A percentile compares a stretch with the other conserved stretches of the same genome.
phyloP scores from a whole-genome alignment of 495 filamentous ascomycete genomes.

The Penicillium canescens region DNA sequence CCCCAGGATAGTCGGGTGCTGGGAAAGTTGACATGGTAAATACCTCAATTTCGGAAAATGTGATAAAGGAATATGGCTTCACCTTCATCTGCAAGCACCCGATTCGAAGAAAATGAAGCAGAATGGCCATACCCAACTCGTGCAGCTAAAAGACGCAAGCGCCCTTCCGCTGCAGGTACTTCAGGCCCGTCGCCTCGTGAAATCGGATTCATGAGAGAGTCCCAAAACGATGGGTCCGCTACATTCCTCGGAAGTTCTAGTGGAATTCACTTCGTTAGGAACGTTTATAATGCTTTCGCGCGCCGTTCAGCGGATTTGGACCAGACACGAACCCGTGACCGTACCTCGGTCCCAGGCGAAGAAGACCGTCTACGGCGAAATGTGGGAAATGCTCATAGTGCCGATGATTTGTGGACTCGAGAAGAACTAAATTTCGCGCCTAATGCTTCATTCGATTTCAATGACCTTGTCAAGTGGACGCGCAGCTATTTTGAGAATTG shows the following conservation, averaged over 20 bases:
- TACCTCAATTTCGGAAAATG: neutral
- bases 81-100: slow-evolving; percentile 17
- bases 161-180: slow-evolving; percentile 20
- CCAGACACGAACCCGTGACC: slow-evolving; percentile 28
- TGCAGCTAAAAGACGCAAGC: slow-evolving; percentile 32
- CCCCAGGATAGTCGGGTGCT: neutral
- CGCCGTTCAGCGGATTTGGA: slow-evolving; percentile 36
- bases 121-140: slow-evolving; percentile 21
- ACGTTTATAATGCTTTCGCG: slow-evolving; percentile 46
- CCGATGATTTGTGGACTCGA: slow-evolving; percentile 27
- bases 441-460: slow-evolving; percentile 23
- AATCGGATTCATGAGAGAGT: slow-evolving; percentile 42
- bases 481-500: slow-evolving; percentile 48
- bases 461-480: slow-evolving; percentile 39
- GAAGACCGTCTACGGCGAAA: slow-evolving; percentile 41
- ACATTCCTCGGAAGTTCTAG: slow-evolving; percentile 51
- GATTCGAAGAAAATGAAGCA: slow-evolving; percentile 16
- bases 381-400: slow-evolving; percentile 5
- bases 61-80: slow-evolving; percentile 15
- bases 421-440: slow-evolving; percentile 25
- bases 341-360: slow-evolving; percentile 45
- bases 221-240: slow-evolving; percentile 33
- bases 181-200: slow-evolving; percentile 33
- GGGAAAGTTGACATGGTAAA: neutral
- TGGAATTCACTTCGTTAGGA: slow-evolving; percentile 50